Percentiles rank a stretch among this genome's conserved stretches.
phyloP scores from a whole-genome alignment of 108 stramenopile genomes.

The Pseudonitzschia multistriata region DNA sequence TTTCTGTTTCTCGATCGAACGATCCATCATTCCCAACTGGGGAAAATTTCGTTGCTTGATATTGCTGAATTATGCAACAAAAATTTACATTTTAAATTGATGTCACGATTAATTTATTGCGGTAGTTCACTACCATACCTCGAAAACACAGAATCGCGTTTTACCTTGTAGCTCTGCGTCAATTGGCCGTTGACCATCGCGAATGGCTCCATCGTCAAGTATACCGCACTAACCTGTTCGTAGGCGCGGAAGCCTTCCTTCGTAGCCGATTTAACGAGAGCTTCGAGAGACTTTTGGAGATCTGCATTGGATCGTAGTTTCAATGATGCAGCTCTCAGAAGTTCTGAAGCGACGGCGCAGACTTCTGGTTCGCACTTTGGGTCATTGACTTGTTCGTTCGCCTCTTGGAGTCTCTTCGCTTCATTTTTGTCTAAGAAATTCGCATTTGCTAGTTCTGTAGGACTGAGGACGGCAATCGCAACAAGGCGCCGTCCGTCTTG shows the following conservation, averaged over 20 bases:
- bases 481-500: conserved; percentile 84
- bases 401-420: conserved; percentile 46
- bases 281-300: conserved; percentile 44
- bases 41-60: not conserved
- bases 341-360: conserved; percentile 40
- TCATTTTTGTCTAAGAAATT: conserved; percentile 54
- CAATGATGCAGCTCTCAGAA: conserved; percentile 55
- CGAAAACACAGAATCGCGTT: conserved; percentile 78
- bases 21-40: no score
- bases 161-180: conserved; percentile 94
- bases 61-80: no score
- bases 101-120: conserved; percentile 4
- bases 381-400: conserved; percentile 69
- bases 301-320: conserved; percentile 52
- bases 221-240: conserved; percentile 76
- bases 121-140: conserved; percentile 72
- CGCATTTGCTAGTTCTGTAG: conserved; percentile 57
- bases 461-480: conserved; percentile 79
- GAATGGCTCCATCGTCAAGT: conserved; percentile 90
- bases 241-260: conserved; percentile 61
- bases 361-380: conserved; percentile 73
- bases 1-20: no score
- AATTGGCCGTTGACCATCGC: conserved; percentile 92
- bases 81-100: no score
- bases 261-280: conserved; percentile 56